Conservation (phyloP, 352 stramenopile genomes). For the Phytophthora citricola region DNA sequence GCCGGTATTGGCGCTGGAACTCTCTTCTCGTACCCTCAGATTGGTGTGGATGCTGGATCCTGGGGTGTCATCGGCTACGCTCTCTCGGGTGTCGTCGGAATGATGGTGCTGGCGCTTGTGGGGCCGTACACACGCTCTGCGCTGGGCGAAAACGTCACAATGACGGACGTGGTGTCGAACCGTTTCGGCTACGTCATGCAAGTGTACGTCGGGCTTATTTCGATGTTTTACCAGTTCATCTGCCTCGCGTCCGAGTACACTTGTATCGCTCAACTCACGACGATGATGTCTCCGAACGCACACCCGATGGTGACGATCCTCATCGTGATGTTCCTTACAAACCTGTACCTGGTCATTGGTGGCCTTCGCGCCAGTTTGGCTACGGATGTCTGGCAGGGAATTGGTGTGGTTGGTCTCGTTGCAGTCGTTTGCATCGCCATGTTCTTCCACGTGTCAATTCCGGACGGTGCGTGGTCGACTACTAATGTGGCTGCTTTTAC, state of each 20-base stretch:
- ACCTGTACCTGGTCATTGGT: conserved; percentile 78
- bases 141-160: conserved; percentile 75
- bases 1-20: conserved; percentile 80
- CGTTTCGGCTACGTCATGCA: conserved; percentile 76
- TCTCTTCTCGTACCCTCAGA: conserved; percentile 80
- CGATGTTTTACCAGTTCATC: conserved; percentile 87
- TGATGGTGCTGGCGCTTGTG: conserved; percentile 60
- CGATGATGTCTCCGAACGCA: conserved; percentile 54
- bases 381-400: conserved; percentile 79
- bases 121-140: conserved; percentile 63
- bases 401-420: conserved; percentile 64
- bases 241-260: conserved; percentile 78
- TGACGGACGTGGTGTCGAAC: conserved; percentile 68
- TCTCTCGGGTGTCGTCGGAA: conserved; percentile 64
- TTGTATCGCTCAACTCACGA: conserved; percentile 58
- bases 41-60: conserved; percentile 70
- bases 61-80: conserved; percentile 85
- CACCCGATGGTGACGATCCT: conserved; percentile 54
- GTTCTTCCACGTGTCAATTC: conserved; percentile 60
- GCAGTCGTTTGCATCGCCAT: conserved; percentile 71
- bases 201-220: conserved; percentile 67
- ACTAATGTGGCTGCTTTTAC: conserved; percentile 75
- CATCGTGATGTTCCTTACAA: conserved; percentile 74
- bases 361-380: conserved; percentile 75
- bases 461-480: conserved; percentile 50